These are phyloP conservation scores for Acanthamoeba lenticulata DNA, from an alignment of 208 protist genomes.

Conservation along the genomic window DNA sequence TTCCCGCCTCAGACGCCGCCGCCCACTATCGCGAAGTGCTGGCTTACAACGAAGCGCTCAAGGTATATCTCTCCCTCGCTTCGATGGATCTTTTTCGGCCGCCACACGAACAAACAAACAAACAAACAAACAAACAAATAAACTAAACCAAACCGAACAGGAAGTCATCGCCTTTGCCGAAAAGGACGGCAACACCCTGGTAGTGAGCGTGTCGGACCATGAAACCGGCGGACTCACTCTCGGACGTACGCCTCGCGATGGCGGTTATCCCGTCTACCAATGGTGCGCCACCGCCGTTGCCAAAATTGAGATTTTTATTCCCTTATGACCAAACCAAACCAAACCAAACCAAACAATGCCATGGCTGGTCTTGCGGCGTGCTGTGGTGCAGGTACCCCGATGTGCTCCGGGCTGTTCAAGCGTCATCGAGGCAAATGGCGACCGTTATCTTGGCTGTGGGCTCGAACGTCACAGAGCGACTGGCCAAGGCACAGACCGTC, in stretches of 20 bases:
- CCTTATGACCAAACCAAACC: too few relatives aligned
- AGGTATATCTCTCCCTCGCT: neutral
- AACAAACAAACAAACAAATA: too few relatives aligned
- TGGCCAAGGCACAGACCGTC: too few relatives aligned
- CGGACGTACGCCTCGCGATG: neutral
- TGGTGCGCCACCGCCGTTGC: constrained; percentile 20
- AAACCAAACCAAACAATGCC: too few relatives aligned
- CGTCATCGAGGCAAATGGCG: neutral
- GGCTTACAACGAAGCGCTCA: constrained; percentile 73
- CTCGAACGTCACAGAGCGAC: constrained; percentile 14
- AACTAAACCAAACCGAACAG: neutral
- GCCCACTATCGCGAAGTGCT: constrained; percentile 71
- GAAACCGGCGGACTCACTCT: constrained; percentile 80
- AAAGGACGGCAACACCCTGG: constrained; percentile 72
- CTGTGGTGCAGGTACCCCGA: neutral
- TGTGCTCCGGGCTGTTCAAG: neutral
- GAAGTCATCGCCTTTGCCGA: constrained; percentile 64
- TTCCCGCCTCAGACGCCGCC: constrained; percentile 46
- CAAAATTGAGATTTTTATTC: neutral
- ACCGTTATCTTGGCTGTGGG: neutral
- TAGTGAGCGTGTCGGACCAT: constrained; percentile 78
- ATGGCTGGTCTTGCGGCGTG: neutral
- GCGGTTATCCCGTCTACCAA: constrained; percentile 55
- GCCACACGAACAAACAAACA: too few relatives aligned
- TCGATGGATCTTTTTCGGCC: too few relatives aligned